phyloP scores from a whole-genome alignment of 306 rosid species.

The Ormosia emarginata region DNA sequence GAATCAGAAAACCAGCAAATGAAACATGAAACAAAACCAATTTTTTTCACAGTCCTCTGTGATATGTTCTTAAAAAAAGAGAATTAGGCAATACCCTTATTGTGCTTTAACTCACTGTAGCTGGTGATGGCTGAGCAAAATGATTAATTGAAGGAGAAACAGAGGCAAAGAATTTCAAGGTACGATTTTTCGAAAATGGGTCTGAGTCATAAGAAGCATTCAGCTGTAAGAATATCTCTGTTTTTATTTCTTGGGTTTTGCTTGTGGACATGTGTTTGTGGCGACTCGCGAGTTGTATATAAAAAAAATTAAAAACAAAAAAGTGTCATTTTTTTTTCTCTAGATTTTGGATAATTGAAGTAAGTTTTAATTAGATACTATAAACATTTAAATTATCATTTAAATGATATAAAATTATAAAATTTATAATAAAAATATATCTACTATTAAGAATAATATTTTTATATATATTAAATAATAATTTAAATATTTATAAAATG shows the following conservation, averaged over 20 bases:
- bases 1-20: neutral
- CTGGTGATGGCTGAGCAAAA: neutral
- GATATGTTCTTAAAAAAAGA: neutral
- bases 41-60: neutral
- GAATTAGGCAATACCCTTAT: conserved; percentile 16
- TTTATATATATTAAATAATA: too few species aligned
- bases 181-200: conserved; percentile 10
- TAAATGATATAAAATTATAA: too few species aligned
- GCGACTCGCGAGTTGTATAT: conserved; percentile 4
- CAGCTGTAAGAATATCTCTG: neutral
- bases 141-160: conserved; percentile 7
- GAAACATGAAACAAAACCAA: neutral
- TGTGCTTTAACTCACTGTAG: neutral
- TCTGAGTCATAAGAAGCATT: conserved; percentile 6
- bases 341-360: neutral
- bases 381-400: too few species aligned
- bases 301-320: neutral
- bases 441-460: too few species aligned
- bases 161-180: neutral
- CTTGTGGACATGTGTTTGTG: neutral
- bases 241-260: neutral
- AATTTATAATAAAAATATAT: too few species aligned
- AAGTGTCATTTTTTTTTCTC: neutral
- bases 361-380: too few species aligned
- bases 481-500: too few species aligned